Evolutionary conservation across 2,329 filamentous ascomycete species (phyloP).

Genomic region (Sordariomycetes sp.): DNA sequence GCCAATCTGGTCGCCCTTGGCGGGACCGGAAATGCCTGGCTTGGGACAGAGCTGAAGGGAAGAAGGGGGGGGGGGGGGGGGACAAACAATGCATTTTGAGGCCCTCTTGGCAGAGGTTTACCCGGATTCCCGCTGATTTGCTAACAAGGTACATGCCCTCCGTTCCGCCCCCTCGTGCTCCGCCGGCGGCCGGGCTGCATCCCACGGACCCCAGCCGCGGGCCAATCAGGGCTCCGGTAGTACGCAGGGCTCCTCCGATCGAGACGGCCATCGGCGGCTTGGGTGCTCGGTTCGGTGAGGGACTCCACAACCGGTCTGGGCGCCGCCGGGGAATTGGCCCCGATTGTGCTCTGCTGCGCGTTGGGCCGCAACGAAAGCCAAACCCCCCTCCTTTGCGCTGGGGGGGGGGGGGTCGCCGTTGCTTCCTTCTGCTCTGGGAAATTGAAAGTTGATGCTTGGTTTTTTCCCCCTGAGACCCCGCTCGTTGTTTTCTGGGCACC

Average conservation of each 20-base stretch:
- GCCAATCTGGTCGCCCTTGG: neutral
- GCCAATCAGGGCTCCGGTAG: neutral
- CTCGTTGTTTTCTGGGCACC: neutral
- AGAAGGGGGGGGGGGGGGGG: no score
- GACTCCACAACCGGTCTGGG: neutral
- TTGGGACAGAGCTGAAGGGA: neutral
- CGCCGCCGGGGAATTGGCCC: neutral
- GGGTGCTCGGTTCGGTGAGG: neutral
- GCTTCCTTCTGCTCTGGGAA: neutral
- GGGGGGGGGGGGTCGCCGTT: neutral
- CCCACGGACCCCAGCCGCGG: neutral
- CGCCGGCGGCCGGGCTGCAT: neutral
- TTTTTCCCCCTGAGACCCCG: neutral
- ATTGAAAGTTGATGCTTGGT: neutral
- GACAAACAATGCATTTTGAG: neutral
- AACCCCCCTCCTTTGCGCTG: no score
- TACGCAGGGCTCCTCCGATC: neutral
- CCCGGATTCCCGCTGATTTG: neutral
- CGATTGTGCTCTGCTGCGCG: neutral
- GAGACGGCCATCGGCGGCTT: neutral
- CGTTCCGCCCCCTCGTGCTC: neutral
- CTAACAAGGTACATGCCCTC: neutral
- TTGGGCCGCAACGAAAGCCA: constrained; percentile 1
- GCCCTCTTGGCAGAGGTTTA: constrained; percentile 3
- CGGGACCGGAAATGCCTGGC: neutral